Evolutionary conservation across 345 rosid species (phyloP), one percentile per base, ranked within the genome.

Genomic region (Eucalyptus marginata): DNA sequence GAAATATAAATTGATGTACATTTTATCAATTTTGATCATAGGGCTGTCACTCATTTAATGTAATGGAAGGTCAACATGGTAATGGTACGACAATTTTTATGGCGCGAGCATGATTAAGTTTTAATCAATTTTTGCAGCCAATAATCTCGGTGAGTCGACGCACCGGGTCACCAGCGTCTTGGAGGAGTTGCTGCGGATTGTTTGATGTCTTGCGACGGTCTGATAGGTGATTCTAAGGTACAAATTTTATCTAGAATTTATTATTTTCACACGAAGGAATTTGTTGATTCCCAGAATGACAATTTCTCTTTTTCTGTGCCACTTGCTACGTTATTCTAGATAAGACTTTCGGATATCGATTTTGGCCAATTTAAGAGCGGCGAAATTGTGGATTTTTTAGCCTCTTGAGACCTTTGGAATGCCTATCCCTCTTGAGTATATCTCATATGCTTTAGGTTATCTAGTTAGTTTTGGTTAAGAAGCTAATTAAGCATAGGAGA

Each of bases 121-220:
- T 40, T 88, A 7, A 25, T 62, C 50, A 56, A 46, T 31, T 40
- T 80, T 12, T 87, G 58, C 92, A 95, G 97, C 92, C 91, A 31
- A 66, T 89, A 9, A 76, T 86, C 49, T 90, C 95, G 56, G 50
- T 90, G 88, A 86, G 52, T 20, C 91, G 51, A 40, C 92, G 89
- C 59, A 76, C 87, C 4, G 6, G 20, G 49, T 90, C 87, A 22
- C 94, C 90, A n/a, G 90, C 96, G 86, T 94, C 96, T 2, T 97
- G 98, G 97, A 95, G 87, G 90, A 94, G 93, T 89, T 97, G 98
- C 88, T 97, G 98, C 50, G 98, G 98, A 87, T 94, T 95, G 84
- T 90, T 97, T 62, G 92, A 94, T 43, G 94, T 93, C 90, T 93
- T 97, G 81, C 81, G 93, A 49, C 93, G 92, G 86, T 92, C 94